Evolutionary conservation across 1,284 basidiomycete species (phyloP).

Genomic region (Heliocybe sulcata): DNA sequence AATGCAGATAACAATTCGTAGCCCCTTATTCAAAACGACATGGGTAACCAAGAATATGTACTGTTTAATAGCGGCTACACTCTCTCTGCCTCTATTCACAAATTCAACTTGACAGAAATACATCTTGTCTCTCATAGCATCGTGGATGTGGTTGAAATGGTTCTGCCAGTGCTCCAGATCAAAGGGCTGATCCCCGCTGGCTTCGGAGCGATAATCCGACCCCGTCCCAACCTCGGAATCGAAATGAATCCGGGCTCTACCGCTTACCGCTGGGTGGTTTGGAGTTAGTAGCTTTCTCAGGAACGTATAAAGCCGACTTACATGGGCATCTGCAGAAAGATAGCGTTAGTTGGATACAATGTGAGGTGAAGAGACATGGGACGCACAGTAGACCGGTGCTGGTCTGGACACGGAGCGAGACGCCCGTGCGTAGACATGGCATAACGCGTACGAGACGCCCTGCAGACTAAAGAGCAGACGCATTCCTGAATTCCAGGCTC

Average conservation of each 20-base stretch:
- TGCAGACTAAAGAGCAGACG: constrained; percentile 31
- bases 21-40: too few species aligned
- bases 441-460: constrained; percentile 43
- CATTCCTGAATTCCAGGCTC: constrained; percentile 12
- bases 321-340: constrained; percentile 8
- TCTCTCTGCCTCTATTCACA: too few species aligned
- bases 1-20: background rate
- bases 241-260: constrained; percentile 20
- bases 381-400: constrained; percentile 58
- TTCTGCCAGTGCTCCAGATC: background rate
- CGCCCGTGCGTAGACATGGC: constrained; percentile 49
- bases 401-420: constrained; percentile 63
- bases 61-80: too few species aligned
- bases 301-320: background rate
- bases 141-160: background rate
- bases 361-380: constrained; percentile 3
- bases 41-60: too few species aligned
- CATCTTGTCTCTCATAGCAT: background rate
- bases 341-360: background rate
- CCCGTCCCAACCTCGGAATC: constrained; percentile 19
- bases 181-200: background rate
- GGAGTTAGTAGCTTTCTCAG: background rate
- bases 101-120: too few species aligned
- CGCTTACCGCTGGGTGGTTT: constrained; percentile 8
- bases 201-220: constrained; percentile 11